Evolutionary conservation across 148 eudicot species (phyloP).

Genomic region (Vaccinium corymbosum): DNA sequence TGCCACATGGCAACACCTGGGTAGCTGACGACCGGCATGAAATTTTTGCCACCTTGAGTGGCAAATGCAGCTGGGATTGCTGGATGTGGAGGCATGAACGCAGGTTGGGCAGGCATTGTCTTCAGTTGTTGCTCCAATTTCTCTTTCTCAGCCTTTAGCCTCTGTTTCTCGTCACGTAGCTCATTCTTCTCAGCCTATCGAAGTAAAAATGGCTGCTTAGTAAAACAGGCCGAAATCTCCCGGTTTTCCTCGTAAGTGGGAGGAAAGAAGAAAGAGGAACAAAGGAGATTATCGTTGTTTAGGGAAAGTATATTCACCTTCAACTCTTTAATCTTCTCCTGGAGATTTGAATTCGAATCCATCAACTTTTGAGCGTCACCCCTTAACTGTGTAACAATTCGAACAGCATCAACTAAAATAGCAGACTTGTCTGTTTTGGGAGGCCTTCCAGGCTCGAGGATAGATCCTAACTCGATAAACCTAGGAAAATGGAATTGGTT

Average conservation of each 20-base stretch:
- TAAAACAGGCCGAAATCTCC: not conserved
- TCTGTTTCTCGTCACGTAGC: constrained; percentile 77
- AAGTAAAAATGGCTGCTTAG: not conserved
- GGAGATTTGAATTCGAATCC: constrained; percentile 57
- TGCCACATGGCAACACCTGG: constrained; percentile 89
- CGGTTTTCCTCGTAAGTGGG: not conserved
- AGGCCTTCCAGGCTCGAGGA: constrained; percentile 65
- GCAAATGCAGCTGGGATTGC: constrained; percentile 57
- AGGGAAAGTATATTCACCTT: constrained; percentile 36
- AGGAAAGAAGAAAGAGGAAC: not conserved
- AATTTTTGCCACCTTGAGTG: constrained; percentile 53
- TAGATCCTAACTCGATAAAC: constrained; percentile 62
- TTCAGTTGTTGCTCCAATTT: constrained; percentile 63
- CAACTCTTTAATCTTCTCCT: constrained; percentile 67
- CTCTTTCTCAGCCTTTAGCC: constrained; percentile 73
- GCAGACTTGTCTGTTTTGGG: constrained; percentile 72
- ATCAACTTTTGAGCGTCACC: constrained; percentile 62
- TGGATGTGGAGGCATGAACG: constrained; percentile 45
- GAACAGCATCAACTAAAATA: constrained; percentile 61
- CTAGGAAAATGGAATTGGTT: constrained; percentile 29
- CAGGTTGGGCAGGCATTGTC: constrained; percentile 49
- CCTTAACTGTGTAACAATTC: constrained; percentile 63
- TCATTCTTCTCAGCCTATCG: constrained; percentile 62
- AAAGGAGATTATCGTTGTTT: not conserved
- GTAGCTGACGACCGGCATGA: constrained; percentile 59